Conservation (phyloP, 148 eudicot genomes). For the Diospyros lotus region DNA sequence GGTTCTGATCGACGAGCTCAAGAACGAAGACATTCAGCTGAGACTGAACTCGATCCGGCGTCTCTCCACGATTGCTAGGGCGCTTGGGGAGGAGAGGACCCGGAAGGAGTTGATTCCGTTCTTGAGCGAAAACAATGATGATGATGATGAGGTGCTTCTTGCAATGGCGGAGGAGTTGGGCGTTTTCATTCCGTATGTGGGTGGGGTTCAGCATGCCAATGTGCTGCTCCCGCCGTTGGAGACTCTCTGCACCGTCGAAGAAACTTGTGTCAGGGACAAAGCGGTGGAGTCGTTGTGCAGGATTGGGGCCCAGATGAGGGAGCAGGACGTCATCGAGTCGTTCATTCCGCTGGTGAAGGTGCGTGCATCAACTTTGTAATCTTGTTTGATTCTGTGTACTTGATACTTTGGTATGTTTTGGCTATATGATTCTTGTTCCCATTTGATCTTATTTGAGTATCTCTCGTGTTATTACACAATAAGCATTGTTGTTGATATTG, state of each 20-base stretch:
- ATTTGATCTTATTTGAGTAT: not conserved
- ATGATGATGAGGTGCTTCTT: conserved; percentile 95
- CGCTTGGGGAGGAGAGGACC: conserved; percentile 92
- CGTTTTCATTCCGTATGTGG: conserved; percentile 89
- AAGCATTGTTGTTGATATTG: no score
- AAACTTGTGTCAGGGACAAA: conserved; percentile 95
- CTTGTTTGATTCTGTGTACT: no score
- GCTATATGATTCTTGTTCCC: not conserved
- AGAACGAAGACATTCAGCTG: conserved; percentile 90
- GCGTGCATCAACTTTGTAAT: no score
- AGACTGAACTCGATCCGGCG: conserved; percentile 83
- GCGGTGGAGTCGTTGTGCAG: conserved; percentile 92
- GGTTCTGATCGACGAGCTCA: conserved; percentile 87
- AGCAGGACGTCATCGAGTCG: conserved; percentile 75
- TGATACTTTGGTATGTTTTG: conserved; percentile 8
- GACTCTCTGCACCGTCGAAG: conserved; percentile 92
- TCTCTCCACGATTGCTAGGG: conserved; percentile 92
- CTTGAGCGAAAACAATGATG: conserved; percentile 91
- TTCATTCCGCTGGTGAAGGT: conserved; percentile 95
- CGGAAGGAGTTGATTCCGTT: conserved; percentile 92
- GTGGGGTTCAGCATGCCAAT: conserved; percentile 89
- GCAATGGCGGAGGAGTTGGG: conserved; percentile 99
- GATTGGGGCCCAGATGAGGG: conserved; percentile 94
- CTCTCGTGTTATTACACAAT: no score
- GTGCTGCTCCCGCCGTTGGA: conserved; percentile 92